Percentiles rank a stretch among this genome's conserved stretches.
Conservation (phyloP, 371 early-diverging fungal genomes). For the Choanephora cucurbitarum region DNA sequence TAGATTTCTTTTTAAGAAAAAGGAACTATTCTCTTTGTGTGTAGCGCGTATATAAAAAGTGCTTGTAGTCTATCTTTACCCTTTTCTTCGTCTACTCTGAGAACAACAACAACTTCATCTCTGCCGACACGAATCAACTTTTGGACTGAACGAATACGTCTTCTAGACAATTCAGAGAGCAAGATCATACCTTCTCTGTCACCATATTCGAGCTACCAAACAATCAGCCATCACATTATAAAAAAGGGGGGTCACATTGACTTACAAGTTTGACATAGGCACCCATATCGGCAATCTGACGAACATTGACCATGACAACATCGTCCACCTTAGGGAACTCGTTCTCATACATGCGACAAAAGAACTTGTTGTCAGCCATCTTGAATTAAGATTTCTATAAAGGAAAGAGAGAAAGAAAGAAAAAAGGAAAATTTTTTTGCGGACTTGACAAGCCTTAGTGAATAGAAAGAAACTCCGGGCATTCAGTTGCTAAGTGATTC, state of each 20-base stretch:
- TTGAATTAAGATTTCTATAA: constrained; percentile 3
- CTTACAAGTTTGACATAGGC: constrained; percentile 93
- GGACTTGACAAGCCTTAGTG: no score
- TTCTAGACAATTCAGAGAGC: constrained; percentile 93
- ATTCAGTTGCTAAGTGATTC: no score
- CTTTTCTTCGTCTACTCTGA: constrained; percentile 99
- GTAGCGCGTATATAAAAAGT: background rate
- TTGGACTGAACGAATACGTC: constrained; percentile 98
- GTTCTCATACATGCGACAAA: constrained; percentile 93
- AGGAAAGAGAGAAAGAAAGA: background rate
- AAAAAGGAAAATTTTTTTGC: no score
- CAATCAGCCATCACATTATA: no score
- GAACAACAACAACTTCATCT: constrained; percentile 96
- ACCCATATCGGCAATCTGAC: constrained; percentile 97
- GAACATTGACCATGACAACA: constrained; percentile 98
- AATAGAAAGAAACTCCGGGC: no score
- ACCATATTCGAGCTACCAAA: constrained; percentile 84
- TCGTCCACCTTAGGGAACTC: constrained; percentile 97
- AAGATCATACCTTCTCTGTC: constrained; percentile 98
- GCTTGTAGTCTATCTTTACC: constrained; percentile 64
- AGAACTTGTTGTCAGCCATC: constrained; percentile 46
- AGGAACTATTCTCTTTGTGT: no score
- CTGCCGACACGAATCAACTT: constrained; percentile 97
- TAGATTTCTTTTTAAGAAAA: no score
- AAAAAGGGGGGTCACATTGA: background rate